phyloP scores from a whole-genome alignment of 495 filamentous ascomycete species.

The Bryoglossum gracile region DNA sequence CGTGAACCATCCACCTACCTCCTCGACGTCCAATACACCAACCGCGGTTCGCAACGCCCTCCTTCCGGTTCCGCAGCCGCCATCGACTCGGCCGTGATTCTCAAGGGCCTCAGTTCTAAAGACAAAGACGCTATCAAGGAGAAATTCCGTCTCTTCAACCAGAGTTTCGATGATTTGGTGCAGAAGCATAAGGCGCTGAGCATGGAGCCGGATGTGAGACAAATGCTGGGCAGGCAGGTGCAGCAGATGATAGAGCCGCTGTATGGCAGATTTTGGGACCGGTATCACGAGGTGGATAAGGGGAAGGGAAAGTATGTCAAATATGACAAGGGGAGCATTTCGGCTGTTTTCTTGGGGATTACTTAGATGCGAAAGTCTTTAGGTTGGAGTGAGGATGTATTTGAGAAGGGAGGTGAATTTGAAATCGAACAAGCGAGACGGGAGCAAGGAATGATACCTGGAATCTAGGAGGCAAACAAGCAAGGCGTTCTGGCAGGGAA shows the following conservation, averaged over 20 bases:
- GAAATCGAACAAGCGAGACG: background rate
- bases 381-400: background rate
- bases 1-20: conserved; percentile 77
- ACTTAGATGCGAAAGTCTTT: background rate
- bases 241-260: conserved; percentile 87
- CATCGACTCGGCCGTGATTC: conserved; percentile 69
- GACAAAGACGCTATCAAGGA: conserved; percentile 95
- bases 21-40: conserved; percentile 89
- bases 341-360: conserved; percentile 40
- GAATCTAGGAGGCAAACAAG: too few species aligned
- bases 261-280: conserved; percentile 92
- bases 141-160: conserved; percentile 87
- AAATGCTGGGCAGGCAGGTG: conserved; percentile 70
- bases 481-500: too few species aligned
- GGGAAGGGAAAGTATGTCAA: conserved; percentile 95
- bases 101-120: conserved; percentile 75
- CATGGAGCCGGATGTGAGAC: conserved; percentile 84
- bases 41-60: conserved; percentile 53
- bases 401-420: background rate
- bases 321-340: conserved; percentile 73
- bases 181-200: conserved; percentile 66
- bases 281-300: conserved; percentile 96
- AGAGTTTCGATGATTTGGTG: conserved; percentile 81
- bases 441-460: background rate
- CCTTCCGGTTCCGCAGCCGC: conserved; percentile 55